phyloP scores from a whole-genome alignment of 352 stramenopile genomes.

The Saprolegnia parasitica region DNA sequence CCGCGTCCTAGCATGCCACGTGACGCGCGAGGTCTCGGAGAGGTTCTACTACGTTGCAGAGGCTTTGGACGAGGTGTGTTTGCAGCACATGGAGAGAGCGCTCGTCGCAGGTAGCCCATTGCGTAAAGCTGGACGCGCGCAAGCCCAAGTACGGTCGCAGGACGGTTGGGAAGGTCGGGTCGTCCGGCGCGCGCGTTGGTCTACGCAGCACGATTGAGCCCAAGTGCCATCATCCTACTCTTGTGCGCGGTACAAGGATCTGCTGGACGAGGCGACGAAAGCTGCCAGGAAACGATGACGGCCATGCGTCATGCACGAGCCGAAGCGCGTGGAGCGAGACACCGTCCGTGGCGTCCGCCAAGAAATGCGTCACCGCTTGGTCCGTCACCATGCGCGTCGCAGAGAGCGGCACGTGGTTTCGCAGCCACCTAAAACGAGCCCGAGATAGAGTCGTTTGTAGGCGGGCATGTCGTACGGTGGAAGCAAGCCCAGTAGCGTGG shows the following conservation, averaged over 20 bases:
- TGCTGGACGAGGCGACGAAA: background rate
- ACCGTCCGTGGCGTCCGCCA: background rate
- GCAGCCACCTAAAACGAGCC: background rate
- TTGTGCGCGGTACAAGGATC: too few species aligned
- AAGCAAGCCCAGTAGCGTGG: background rate
- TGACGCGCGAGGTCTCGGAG: background rate
- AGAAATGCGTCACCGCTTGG: background rate
- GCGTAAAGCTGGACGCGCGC: background rate
- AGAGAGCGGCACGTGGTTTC: background rate
- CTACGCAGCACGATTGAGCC: too few species aligned
- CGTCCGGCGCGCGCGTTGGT: background rate
- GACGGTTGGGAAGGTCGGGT: background rate
- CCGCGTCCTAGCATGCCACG: background rate
- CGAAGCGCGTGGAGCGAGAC: background rate
- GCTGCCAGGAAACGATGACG: background rate
- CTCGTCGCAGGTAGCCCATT: background rate
- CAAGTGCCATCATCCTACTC: too few species aligned
- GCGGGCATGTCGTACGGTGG: background rate
- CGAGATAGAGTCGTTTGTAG: background rate
- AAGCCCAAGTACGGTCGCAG: conserved; percentile 13
- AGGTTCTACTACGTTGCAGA: background rate
- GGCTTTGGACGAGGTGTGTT: background rate
- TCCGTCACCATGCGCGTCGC: background rate
- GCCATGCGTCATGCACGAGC: background rate
- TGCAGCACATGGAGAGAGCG: background rate